Conservation (phyloP, 108 stramenopile genomes). For the Epithemia pelagica region DNA sequence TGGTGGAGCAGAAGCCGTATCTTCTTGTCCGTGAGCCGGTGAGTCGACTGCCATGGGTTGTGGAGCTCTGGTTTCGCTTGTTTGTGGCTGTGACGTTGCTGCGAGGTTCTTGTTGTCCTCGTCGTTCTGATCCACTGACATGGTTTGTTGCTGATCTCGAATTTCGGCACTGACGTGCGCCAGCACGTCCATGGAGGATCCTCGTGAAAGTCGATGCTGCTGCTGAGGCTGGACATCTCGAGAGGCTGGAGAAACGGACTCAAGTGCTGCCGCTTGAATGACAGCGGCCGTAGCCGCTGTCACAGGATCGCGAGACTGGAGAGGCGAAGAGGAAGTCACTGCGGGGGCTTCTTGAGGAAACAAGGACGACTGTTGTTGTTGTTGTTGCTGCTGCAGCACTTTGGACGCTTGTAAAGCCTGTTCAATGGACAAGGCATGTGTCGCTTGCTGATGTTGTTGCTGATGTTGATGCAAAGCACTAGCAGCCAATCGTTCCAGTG, state of each 20-base stretch:
- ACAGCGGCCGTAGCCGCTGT: neutral
- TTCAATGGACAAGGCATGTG: neutral
- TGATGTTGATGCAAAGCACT: neutral
- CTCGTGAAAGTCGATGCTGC: too few relatives aligned
- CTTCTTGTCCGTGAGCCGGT: too few relatives aligned
- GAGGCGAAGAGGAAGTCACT: too few relatives aligned
- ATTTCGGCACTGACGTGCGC: constrained; percentile 40
- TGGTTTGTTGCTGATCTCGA: constrained; percentile 7
- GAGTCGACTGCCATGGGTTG: neutral
- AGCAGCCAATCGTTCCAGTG: neutral
- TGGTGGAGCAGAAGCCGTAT: too few relatives aligned
- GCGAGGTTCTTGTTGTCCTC: neutral
- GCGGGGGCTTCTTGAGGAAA: too few relatives aligned
- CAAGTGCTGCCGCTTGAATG: neutral
- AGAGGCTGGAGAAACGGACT: neutral
- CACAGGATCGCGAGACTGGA: too few relatives aligned
- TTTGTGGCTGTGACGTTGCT: neutral
- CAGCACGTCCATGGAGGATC: constrained; percentile 35
- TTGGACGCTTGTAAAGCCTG: neutral
- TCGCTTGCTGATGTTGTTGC: neutral
- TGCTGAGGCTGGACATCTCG: neutral
- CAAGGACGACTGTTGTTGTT: too few relatives aligned
- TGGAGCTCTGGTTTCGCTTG: neutral
- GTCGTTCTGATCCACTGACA: neutral
- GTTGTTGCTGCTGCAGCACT: neutral